These are phyloP conservation scores for Lachnellula hyalina DNA, from an alignment of 2,329 filamentous ascomycete genomes.

Conservation along the genomic window DNA sequence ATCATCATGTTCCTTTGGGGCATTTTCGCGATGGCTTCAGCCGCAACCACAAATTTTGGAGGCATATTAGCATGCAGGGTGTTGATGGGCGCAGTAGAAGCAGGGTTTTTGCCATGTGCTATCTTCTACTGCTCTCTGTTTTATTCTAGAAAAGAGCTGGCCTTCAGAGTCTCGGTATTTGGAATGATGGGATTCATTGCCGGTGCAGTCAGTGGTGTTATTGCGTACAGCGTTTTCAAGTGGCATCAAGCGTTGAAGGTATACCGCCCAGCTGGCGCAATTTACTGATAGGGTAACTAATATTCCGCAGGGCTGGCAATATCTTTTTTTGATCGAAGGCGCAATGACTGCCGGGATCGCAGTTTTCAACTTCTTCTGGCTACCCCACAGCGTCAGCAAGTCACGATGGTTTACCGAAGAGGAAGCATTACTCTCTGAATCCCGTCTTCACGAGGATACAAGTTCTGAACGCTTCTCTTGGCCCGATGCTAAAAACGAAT, in stretches of 20 bases:
- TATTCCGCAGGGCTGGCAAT: too few species aligned
- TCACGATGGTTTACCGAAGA: conserved; percentile 6
- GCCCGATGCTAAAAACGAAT: conserved; percentile 19
- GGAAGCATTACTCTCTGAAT: conserved; percentile 4
- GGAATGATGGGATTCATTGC: conserved; percentile 9
- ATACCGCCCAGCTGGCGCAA: too few species aligned
- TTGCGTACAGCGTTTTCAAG: conserved; percentile 28
- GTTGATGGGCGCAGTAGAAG: conserved; percentile 25
- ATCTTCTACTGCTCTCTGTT: conserved; percentile 27
- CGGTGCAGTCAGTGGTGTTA: conserved; percentile 49
- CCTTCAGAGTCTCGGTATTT: conserved; percentile 2
- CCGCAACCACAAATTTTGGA: conserved; percentile 20
- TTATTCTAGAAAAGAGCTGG: conserved; percentile 22
- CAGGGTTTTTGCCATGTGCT: conserved; percentile 26
- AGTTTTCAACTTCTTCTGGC: too few species aligned
- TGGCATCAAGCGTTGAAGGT: too few species aligned
- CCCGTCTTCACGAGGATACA: neutral
- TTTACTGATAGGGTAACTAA: too few species aligned
- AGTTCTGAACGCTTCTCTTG: too few species aligned
- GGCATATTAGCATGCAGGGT: conserved; percentile 22
- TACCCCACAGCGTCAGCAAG: neutral
- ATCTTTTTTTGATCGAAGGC: too few species aligned
- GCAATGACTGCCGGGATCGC: too few species aligned
- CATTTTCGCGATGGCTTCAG: conserved; percentile 21
- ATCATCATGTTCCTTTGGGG: conserved; percentile 27